Evolutionary conservation across 1,139 yeast genomes (phyloP), one percentile per base, ranked within the genome.

Genomic region (Taiozyma sp.): DNA sequence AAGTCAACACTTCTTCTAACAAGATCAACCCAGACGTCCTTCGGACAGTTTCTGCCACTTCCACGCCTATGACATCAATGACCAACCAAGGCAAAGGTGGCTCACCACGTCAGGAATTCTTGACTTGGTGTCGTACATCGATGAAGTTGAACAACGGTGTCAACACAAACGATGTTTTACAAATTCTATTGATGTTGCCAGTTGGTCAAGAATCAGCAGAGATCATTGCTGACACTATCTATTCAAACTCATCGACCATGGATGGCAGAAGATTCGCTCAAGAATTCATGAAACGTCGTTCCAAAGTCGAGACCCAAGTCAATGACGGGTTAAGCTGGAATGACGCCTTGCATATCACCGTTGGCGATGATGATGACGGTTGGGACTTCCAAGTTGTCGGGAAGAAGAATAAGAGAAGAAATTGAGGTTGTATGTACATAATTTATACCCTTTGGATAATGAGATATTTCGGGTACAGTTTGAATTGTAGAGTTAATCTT

Each of bases 231-330:
- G 99, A 93, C 66, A 89, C 97, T 14, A 84, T 93, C 55, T 92
- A 91, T 70, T 83, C 95, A 47, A 88, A 93, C 58, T 88, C 97
- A 30, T 81, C 95, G 3, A 87, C 95, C 3, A 84, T 93, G 89
- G 97, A 93, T 66, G 99, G 98, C 24, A 83, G 97, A 66, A 79
- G 96, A 57, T 93, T 92, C 73, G 96, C 98, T 1, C 82, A 80
- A 53, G 99, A 93, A 65, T 93, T 93, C 67, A 74, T 87, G 67
- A 87, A 86, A 70, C 83, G 87, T 65, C 84, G 95, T 64, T 77
- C 76, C 57, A 78, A 73, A 52, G 91, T 88, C 48, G 96, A 89
- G 65, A 79, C 72, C 55, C 76, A 75, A 55, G 71, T 79, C 27
- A 74, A 76, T 55, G 83, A 79, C 59, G 85, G 82, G 36, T 69